A percentile compares a stretch with the other conserved stretches of the same genome.
Conservation (phyloP, 2,329 filamentous ascomycete species). For the Neurospora sp. region DNA sequence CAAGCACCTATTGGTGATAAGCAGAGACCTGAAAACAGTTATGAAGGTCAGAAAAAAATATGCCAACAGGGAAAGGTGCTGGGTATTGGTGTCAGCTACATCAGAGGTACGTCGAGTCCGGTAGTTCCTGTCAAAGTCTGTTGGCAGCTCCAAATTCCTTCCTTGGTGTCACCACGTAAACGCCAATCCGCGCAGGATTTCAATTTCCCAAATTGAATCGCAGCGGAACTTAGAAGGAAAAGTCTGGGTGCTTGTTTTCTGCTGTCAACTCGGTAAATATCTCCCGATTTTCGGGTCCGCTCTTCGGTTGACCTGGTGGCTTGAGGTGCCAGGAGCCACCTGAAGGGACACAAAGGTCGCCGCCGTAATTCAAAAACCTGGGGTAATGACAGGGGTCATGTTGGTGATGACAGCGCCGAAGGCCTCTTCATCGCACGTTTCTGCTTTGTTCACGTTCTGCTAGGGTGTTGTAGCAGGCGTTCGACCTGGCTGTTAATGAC, state of each 20-base stretch:
- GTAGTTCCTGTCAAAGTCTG: too few relatives aligned
- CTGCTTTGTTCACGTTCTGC: neutral
- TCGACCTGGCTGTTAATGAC: neutral
- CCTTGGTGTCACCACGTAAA: neutral
- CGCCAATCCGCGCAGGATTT: neutral
- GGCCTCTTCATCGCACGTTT: neutral
- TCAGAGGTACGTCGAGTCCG: too few relatives aligned
- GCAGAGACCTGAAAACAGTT: too few relatives aligned
- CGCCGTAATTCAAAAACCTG: neutral
- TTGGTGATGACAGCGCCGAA: neutral
- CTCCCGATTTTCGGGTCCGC: neutral
- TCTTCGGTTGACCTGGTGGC: neutral
- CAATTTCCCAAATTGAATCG: neutral
- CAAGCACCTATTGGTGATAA: too few relatives aligned
- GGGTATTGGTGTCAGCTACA: too few relatives aligned
- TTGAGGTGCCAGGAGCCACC: neutral
- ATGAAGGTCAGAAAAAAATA: too few relatives aligned
- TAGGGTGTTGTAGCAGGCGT: neutral
- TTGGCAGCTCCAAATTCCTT: too few relatives aligned
- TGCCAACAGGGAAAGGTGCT: too few relatives aligned
- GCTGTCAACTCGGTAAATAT: neutral
- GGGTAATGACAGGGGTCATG: neutral
- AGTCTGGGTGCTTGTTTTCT: neutral
- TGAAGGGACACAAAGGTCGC: neutral
- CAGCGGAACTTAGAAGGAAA: neutral